phyloP scores from a whole-genome alignment of 192 early-diverging fungal species.

The Coemansia sp. region DNA sequence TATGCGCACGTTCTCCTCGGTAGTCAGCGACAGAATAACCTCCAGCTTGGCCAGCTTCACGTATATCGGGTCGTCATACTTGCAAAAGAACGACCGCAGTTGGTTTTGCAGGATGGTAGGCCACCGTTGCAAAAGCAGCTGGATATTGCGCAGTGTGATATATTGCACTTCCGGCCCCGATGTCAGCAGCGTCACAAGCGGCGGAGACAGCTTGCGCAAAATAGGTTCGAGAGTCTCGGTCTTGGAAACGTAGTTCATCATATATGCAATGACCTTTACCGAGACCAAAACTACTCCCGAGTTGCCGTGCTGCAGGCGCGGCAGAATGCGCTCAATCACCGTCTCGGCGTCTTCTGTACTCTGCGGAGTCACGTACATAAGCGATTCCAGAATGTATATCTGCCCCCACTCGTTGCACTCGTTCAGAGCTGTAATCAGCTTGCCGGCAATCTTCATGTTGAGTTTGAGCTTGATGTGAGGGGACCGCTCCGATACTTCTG shows the following conservation, averaged over 20 bases:
- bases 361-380: constrained; percentile 89
- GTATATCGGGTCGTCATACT: constrained; percentile 98
- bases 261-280: constrained; percentile 87
- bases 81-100: constrained; percentile 99
- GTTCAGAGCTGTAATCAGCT: constrained; percentile 88
- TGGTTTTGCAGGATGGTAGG: constrained; percentile 89
- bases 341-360: constrained; percentile 86
- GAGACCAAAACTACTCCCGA: constrained; percentile 83
- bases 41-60: constrained; percentile 98
- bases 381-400: constrained; percentile 87
- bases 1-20: constrained; percentile 77
- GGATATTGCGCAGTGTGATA: constrained; percentile 94
- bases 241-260: constrained; percentile 90
- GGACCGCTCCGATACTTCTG: constrained; percentile 90
- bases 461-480: constrained; percentile 81
- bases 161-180: constrained; percentile 94
- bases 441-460: constrained; percentile 83
- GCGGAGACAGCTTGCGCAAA: constrained; percentile 84
- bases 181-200: constrained; percentile 89
- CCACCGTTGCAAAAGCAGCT: constrained; percentile 86
- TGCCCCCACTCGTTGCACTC: constrained; percentile 99
- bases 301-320: constrained; percentile 93
- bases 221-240: constrained; percentile 70
- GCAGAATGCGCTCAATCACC: constrained; percentile 83
- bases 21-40: constrained; percentile 86